Evolutionary conservation across 495 filamentous ascomycete species (phyloP).

Genomic region (Jackrogersella multiformis): DNA sequence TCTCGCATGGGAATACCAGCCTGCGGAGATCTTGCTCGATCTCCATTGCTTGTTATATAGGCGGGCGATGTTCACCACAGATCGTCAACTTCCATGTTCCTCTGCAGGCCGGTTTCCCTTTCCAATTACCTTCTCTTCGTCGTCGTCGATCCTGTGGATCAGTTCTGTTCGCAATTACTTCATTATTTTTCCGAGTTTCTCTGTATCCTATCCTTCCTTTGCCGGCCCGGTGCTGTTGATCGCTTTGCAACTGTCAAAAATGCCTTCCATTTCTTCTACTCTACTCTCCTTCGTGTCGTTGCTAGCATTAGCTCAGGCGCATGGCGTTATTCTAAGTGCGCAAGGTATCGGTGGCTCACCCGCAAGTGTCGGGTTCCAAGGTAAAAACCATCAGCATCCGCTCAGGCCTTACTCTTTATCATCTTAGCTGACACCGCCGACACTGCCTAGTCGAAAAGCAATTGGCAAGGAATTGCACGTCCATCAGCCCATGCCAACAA

Average conservation of each 20-base stretch:
- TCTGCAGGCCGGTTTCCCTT: constrained; percentile 46
- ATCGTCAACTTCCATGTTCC: constrained; percentile 32
- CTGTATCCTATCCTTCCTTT: constrained; percentile 42
- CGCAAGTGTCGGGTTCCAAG: constrained; percentile 55
- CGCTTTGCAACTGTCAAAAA: constrained; percentile 40
- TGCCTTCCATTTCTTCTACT: constrained; percentile 44
- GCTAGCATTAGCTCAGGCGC: constrained; percentile 48
- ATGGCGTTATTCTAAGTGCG: constrained; percentile 56
- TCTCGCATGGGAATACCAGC: constrained; percentile 2
- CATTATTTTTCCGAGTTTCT: constrained; percentile 42
- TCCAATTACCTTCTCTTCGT: constrained; percentile 46
- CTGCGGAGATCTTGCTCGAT: constrained; percentile 23
- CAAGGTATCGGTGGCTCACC: constrained; percentile 53
- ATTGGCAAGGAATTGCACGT: constrained; percentile 59
- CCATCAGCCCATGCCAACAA: constrained; percentile 62
- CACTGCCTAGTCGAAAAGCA: constrained; percentile 47
- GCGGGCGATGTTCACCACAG: constrained; percentile 23
- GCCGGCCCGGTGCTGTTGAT: constrained; percentile 41
- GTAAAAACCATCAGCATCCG: constrained; percentile 20
- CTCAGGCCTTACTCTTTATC: not conserved
- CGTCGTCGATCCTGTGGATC: constrained; percentile 48
- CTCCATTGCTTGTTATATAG: constrained; percentile 33
- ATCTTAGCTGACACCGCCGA: not conserved
- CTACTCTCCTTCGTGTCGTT: constrained; percentile 51
- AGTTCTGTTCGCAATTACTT: constrained; percentile 50